Evolutionary conservation across 306 rosid species (phyloP), one percentile per base, ranked within the genome.

Genomic region (Luffa aegyptiaca): DNA sequence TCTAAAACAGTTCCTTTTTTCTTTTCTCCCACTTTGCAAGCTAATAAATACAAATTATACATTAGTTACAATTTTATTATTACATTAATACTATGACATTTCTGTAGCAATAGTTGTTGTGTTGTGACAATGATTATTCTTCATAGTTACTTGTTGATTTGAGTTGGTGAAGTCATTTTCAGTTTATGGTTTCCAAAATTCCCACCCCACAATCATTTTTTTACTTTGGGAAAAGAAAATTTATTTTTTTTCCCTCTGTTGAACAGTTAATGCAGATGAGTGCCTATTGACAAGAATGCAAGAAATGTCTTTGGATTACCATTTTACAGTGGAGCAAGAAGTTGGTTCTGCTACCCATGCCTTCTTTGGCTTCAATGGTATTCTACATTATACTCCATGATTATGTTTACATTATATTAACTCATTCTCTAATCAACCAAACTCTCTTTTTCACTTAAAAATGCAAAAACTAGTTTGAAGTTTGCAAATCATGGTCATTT

Each of bases 271-370:
- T 85, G 36, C 98, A 9, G 56, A 96, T 35, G 99, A 96, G 70
- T 96, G 99, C 86, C 46, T 96, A 66, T 79, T 96, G 86, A 91
- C 99, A 76, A 93, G 99, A 80, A 96, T 96, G 99, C 99, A 96
- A 87, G 99, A 96, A 89, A 96, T 96, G 99, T 93, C 98, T 3
- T 56, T 96, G 86, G 98, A 96, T 87, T 96, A 96, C 85, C 99
- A 96, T 90, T 96, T 96, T 88, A 96, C 86, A 5, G 98, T 96
- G 42, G 99, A 96, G 81, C 99, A 96, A 93, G 99, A 96, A 93
- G 99, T 96, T 85, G 99, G 99, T 0, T 96, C 99, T 65, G 91
- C 98, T 16, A 96, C 99, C 39, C 98, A 96, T 83, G 99, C 99
- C 65, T 96, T 96, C 91, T 96, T 96, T 81, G 99, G 99, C 68